These are phyloP conservation scores for Colletotrichum sp. DNA, from an alignment of 2,329 filamentous ascomycete genomes.

Conservation along the genomic window DNA sequence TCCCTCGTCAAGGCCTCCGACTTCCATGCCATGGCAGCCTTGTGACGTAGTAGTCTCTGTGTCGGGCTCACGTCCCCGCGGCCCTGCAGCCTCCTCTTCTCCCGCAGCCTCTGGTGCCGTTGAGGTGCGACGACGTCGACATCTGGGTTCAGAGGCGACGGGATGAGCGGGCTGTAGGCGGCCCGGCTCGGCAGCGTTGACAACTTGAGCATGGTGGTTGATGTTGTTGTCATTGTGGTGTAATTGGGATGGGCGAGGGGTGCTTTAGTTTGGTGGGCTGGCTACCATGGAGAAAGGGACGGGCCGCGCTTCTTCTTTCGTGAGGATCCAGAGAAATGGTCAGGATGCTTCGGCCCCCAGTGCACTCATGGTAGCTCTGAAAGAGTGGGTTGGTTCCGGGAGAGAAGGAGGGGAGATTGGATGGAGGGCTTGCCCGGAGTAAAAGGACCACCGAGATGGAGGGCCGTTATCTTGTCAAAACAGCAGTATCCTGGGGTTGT, in stretches of 20 bases:
- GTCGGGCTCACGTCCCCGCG: constrained; percentile 39
- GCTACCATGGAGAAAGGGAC: neutral
- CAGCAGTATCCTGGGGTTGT: neutral
- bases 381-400: neutral
- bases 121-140: constrained; percentile 10
- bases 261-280: neutral
- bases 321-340: neutral
- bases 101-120: constrained; percentile 20
- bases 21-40: constrained; percentile 46
- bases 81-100: constrained; percentile 19
- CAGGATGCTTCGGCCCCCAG: neutral
- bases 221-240: neutral
- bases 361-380: neutral
- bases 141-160: constrained; percentile 33
- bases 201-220: constrained; percentile 4
- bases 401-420: neutral
- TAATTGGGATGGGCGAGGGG: neutral
- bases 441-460: neutral
- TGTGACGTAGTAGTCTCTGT: constrained; percentile 44
- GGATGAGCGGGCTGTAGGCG: constrained; percentile 27
- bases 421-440: neutral
- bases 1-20: constrained; percentile 24
- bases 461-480: neutral
- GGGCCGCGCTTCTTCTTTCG: neutral
- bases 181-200: constrained; percentile 17